Conservation (phyloP, 257 asterid genomes). For the Salvia splendens region DNA sequence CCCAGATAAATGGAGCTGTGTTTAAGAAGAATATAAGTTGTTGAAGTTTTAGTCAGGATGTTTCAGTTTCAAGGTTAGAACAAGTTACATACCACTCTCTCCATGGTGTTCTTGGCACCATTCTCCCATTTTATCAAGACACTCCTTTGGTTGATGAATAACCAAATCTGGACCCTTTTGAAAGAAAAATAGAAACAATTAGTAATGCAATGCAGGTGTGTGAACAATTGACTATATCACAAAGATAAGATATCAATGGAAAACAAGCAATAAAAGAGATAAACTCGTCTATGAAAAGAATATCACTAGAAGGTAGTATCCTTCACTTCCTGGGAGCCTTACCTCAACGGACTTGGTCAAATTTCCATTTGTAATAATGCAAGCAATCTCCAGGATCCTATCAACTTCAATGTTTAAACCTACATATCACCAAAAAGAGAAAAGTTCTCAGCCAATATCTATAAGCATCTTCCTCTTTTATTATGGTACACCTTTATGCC, state of each 20-base stretch:
- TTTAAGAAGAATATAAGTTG: constrained; percentile 16
- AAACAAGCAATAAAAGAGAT: constrained; percentile 19
- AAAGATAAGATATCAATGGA: constrained; percentile 27
- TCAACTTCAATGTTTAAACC: constrained; percentile 85
- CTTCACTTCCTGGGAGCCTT: constrained; percentile 13
- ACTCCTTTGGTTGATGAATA: constrained; percentile 79
- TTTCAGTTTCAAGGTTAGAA: constrained; percentile 24
- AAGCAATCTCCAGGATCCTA: constrained; percentile 93
- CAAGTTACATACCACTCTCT: constrained; percentile 68
- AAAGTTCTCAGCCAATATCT: constrained; percentile 17
- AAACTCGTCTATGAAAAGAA: constrained; percentile 28
- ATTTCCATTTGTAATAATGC: constrained; percentile 86
- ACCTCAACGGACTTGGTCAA: constrained; percentile 82
- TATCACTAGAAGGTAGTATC: neutral
- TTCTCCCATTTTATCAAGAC: constrained; percentile 87
- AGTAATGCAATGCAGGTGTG: constrained; percentile 23
- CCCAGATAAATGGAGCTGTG: constrained; percentile 7
- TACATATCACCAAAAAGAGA: constrained; percentile 38
- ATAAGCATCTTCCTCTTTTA: constrained; percentile 13
- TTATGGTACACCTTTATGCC: constrained; percentile 18
- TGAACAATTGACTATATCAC: constrained; percentile 4
- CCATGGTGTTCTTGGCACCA: constrained; percentile 96
- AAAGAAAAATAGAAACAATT: constrained; percentile 29
- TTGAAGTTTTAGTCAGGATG: constrained; percentile 2
- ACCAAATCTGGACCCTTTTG: constrained; percentile 89